phyloP scores from a whole-genome alignment of 148 eudicot genomes.

The Gaultheria prostrata region DNA sequence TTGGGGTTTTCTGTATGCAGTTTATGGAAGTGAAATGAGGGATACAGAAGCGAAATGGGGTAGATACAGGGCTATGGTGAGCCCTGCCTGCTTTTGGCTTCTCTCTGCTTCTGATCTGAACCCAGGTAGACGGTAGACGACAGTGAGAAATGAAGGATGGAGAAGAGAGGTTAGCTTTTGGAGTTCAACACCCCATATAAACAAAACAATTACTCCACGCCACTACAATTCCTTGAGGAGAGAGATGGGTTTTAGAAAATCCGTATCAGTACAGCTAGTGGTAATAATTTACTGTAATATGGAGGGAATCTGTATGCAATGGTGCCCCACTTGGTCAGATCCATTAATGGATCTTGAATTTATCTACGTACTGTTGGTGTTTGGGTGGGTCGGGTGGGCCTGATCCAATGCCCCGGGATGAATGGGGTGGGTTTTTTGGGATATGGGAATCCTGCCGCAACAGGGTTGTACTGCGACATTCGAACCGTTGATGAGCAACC shows the following conservation, averaged over 20 bases:
- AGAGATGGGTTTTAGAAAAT: not conserved
- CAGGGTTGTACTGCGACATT: too few species aligned
- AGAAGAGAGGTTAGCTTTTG: not conserved
- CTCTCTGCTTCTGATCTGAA: not conserved
- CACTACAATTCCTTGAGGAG: not conserved
- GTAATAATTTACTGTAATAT: not conserved
- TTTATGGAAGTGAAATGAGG: not conserved
- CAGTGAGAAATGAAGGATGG: not conserved
- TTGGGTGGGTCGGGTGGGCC: not conserved
- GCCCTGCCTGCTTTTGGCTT: not conserved
- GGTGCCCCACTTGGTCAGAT: not conserved
- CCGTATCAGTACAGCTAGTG: not conserved
- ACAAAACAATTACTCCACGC: not conserved
- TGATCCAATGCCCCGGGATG: not conserved
- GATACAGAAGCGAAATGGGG: not conserved
- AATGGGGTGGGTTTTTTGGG: not conserved
- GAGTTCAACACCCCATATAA: not conserved
- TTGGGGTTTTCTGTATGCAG: not conserved
- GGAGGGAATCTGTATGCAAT: not conserved
- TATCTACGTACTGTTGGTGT: not conserved
- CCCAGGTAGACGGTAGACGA: constrained; percentile 6
- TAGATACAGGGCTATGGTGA: not conserved
- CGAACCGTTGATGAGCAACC: too few species aligned
- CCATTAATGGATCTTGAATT: not conserved
- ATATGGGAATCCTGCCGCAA: too few species aligned